Conservation (phyloP, 2,329 filamentous ascomycete species). For the Penicillium sp. region DNA sequence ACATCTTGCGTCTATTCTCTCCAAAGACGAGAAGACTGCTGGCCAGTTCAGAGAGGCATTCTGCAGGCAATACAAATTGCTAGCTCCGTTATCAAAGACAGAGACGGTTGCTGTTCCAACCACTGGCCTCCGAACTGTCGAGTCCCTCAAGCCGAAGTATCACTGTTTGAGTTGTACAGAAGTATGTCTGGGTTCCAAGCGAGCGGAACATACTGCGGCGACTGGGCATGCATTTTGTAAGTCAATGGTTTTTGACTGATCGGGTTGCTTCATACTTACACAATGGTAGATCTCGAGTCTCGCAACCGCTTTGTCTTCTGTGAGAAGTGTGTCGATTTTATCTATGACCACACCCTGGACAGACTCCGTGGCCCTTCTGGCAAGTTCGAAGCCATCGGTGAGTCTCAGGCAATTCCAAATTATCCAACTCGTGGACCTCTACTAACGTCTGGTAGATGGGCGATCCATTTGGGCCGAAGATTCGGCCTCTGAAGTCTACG, state of each 20-base stretch:
- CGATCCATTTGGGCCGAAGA: conserved; percentile 41
- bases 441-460: conserved; percentile 17
- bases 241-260: conserved; percentile 7
- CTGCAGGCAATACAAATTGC: conserved; percentile 32
- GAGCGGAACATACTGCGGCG: conserved; percentile 38
- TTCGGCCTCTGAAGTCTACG: conserved; percentile 70
- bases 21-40: conserved; percentile 33
- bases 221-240: conserved; percentile 45
- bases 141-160: conserved; percentile 41
- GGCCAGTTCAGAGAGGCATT: conserved; percentile 39
- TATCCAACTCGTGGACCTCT: neutral
- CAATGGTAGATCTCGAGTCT: conserved; percentile 40
- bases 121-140: conserved; percentile 23
- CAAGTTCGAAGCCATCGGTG: conserved; percentile 18
- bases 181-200: conserved; percentile 31
- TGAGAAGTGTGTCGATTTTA: conserved; percentile 42
- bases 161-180: conserved; percentile 41
- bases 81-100: conserved; percentile 31
- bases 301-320: conserved; percentile 43
- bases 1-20: conserved; percentile 39
- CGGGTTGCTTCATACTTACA: conserved; percentile 8
- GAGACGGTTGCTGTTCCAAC: conserved; percentile 23
- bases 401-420: neutral
- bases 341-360: conserved; percentile 45
- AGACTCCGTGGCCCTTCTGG: conserved; percentile 29